A percentile compares a stretch with the other conserved stretches of the same genome.
phyloP scores from a whole-genome alignment of 352 stramenopile genomes.

The Pythium biforme region DNA sequence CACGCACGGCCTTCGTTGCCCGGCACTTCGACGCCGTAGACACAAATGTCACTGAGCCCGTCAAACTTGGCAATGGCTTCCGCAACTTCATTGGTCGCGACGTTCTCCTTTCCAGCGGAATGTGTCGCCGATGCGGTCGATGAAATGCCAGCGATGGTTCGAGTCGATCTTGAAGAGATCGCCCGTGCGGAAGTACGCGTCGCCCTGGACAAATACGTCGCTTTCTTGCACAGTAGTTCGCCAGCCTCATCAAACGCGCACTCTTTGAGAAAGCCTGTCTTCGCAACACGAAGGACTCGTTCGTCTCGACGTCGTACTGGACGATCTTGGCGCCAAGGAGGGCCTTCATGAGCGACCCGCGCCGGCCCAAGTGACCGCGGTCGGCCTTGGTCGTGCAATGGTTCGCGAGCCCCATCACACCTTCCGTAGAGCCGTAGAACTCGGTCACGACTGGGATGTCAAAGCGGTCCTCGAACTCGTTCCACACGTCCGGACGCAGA shows the following conservation, averaged over 20 bases:
- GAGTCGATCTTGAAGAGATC: conserved; percentile 86
- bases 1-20: conserved; percentile 79
- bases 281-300: conserved; percentile 48
- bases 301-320: conserved; percentile 71
- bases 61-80: conserved; percentile 77
- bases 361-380: conserved; percentile 62
- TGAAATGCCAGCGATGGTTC: conserved; percentile 81
- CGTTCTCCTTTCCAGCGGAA: conserved; percentile 95
- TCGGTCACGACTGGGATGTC: conserved; percentile 83
- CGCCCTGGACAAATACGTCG: conserved; percentile 77
- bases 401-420: conserved; percentile 80
- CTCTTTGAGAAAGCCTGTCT: conserved; percentile 45
- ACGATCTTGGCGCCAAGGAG: conserved; percentile 72
- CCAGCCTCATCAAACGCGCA: conserved; percentile 60
- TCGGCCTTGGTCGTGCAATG: conserved; percentile 53
- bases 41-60: conserved; percentile 69
- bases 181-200: conserved; percentile 90
- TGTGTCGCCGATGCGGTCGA: conserved; percentile 91
- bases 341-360: conserved; percentile 46
- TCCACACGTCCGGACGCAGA: conserved; percentile 87
- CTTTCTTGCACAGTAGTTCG: conserved; percentile 66
- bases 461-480: conserved; percentile 86
- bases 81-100: conserved; percentile 88
- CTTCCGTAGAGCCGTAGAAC: conserved; percentile 92
- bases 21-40: conserved; percentile 74